Conservation (phyloP, 1,284 basidiomycete species). For the Ceratobasidium sp. region DNA sequence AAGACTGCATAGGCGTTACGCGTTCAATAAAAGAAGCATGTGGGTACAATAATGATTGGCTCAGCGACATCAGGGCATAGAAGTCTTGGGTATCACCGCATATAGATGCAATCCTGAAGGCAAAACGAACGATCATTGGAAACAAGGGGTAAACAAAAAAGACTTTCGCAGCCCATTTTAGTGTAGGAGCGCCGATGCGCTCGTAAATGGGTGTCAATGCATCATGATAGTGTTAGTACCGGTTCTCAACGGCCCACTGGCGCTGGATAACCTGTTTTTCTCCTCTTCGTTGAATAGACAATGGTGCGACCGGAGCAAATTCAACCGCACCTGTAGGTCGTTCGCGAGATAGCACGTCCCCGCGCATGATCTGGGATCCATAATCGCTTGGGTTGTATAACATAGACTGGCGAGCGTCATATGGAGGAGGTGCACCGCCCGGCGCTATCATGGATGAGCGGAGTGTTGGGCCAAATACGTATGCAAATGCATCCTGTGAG, state of each 20-base stretch:
- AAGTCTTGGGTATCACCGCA: too few species aligned
- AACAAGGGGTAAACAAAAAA: too few species aligned
- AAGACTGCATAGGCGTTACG: too few species aligned
- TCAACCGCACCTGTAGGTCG: not conserved
- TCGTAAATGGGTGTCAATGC: too few species aligned
- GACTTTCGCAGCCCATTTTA: too few species aligned
- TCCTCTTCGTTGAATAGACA: slow-evolving; percentile 2
- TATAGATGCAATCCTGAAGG: too few species aligned
- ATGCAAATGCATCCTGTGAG: slow-evolving; percentile 28
- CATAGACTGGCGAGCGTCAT: slow-evolving; percentile 16
- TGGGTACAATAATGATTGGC: too few species aligned
- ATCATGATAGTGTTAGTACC: too few species aligned
- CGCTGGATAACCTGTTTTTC: too few species aligned
- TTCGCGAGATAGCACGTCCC: not conserved
- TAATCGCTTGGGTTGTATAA: not conserved
- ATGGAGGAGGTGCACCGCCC: slow-evolving; percentile 9
- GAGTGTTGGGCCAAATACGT: slow-evolving; percentile 17
- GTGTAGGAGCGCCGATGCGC: too few species aligned
- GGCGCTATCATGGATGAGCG: not conserved
- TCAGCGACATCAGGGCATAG: too few species aligned
- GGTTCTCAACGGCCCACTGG: not conserved
- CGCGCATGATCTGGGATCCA: not conserved
- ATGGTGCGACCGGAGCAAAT: slow-evolving; percentile 9
- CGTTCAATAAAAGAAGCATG: not conserved
- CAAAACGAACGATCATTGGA: too few species aligned